Base-by-base conservation (phyloP, 2,329 filamentous ascomycete species). In the Colletotrichum australisinense region DNA sequence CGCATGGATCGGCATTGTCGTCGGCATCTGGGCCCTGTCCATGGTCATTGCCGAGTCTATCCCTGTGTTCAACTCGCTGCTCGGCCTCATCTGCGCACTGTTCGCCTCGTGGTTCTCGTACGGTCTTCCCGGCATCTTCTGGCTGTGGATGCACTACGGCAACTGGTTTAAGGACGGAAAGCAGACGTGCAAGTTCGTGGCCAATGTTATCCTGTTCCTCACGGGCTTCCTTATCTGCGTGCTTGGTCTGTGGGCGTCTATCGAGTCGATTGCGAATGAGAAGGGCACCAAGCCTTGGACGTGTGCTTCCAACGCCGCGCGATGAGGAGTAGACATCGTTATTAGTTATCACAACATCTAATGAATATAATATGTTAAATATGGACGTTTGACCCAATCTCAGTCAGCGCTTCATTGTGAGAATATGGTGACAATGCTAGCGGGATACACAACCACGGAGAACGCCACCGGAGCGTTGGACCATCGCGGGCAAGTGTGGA, bases 21-120 rank as follows among this genome's bases (percentile, higher is more conserved):
- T 86, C 0, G 79, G 76, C 14, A 80, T 90, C 19, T 94, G 92
- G 90, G 76, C 89, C 6, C 68, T 93, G 5, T 90, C 91, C 2
- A 93, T 91, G 86, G 81, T 94, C 72, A 91, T 95, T 72, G 91
- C 93, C 5, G 88, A 92, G 78, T 89, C 90, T 0, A 91, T 94
- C 8, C 93, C 93, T 0, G 88, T 91, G 62, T 95, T 94, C 83
- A 90, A 89, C 78, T 86, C 90, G 59, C 83, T 94, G 9, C 83
- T 94, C 3, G 89, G 89, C 5, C 81, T 94, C 46, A 89, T 94
- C 76, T 86, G 85, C 35, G 87, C 91, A 1, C 81, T 93, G 1
- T 93, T 93, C 73, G 90, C 88, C 24, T 90, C 87, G 67, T 93
- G 92, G 92, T 94, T 94, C 80, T 91, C 89, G 65, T 87, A 84